Evolutionary conservation across 2,329 filamentous ascomycete species (phyloP), one percentile per base, ranked within the genome.

Genomic region (Colletotrichum somersetense): DNA sequence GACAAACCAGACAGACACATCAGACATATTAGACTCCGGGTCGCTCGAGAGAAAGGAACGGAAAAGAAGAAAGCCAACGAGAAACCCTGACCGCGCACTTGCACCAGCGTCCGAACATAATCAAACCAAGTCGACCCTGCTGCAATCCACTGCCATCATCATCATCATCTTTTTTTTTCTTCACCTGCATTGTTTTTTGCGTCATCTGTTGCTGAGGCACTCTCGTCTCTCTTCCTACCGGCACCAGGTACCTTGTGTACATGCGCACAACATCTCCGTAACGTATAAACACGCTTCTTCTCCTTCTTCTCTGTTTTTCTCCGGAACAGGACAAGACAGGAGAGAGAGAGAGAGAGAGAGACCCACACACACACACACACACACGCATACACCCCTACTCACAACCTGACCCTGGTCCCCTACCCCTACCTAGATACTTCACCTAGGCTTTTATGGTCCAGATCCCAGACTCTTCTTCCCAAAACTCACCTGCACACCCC

Each of bases 121-220:
- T 72, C 69, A 68, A 64, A 72, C 69, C 69, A 64, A 72, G 38
- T 55, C 66, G 65, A 57, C 69, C 69, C 52, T 68, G 64, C 65
- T 68, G 64, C 65, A 71, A 35, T 42, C 52, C 65, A 63, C 65
- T 38, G 55, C 26, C 42, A 52, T 53, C 20, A 23, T 7, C 44
- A 46, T 11, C 44, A 46, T 4, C 44, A 11, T n/a, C 58, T 30
- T 61, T 35, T 48, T 62, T n/a, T 58, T 61, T 59, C 33, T 18
- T 18, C 40, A 35, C 42, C 26, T 16, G 5, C n/a, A 48, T 38
- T 68, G 38, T 23, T 38, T 42, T 23, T 57, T 42, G 18, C 33
- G 20, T 38, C 23, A 26, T 33, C 57, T 50, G 20, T 38, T 33
- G 20, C 35, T 33, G 23, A 66, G 30, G 30, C 42, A 42, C 12